A percentile compares a stretch with the other conserved stretches of the same genome.
Evolutionary conservation across 306 rosid genomes (phyloP).

Genomic region (Pterocarpus macrocarpus): DNA sequence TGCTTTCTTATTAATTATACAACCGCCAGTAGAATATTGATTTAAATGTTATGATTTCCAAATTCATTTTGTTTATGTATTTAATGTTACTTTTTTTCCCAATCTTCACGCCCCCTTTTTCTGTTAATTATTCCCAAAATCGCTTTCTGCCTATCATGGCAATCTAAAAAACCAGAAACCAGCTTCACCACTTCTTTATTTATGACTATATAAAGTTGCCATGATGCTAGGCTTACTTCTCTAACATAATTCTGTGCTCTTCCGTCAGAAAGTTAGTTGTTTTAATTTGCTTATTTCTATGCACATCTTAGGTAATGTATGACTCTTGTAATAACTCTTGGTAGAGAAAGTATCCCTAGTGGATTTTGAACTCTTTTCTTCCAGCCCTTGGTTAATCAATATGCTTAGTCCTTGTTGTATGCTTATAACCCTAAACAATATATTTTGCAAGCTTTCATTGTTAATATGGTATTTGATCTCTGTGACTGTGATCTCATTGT

Average conservation of each 20-base stretch:
- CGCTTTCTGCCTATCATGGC: neutral
- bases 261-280: slow-evolving; percentile 26
- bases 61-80: neutral
- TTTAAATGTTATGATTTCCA: neutral
- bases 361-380: slow-evolving; percentile 14
- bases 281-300: slow-evolving; percentile 13
- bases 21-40: slow-evolving; percentile 27
- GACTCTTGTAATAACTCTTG: neutral
- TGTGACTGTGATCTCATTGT: slow-evolving; percentile 20
- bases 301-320: neutral
- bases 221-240: slow-evolving; percentile 4
- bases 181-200: neutral
- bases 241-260: neutral
- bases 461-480: neutral
- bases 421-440: neutral
- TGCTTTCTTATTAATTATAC: slow-evolving; percentile 21
- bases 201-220: neutral
- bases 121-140: slow-evolving; percentile 1
- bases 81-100: slow-evolving; percentile 3
- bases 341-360: slow-evolving; percentile 20
- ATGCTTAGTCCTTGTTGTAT: neutral
- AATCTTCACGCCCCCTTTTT: neutral
- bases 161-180: slow-evolving; percentile 15
- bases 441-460: neutral
- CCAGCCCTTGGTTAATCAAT: neutral